Percentiles rank a stretch among this genome's conserved stretches.
These are phyloP conservation scores for Phytomonas sp. DNA, from an alignment of 208 protist genomes.

Conservation along the genomic window DNA sequence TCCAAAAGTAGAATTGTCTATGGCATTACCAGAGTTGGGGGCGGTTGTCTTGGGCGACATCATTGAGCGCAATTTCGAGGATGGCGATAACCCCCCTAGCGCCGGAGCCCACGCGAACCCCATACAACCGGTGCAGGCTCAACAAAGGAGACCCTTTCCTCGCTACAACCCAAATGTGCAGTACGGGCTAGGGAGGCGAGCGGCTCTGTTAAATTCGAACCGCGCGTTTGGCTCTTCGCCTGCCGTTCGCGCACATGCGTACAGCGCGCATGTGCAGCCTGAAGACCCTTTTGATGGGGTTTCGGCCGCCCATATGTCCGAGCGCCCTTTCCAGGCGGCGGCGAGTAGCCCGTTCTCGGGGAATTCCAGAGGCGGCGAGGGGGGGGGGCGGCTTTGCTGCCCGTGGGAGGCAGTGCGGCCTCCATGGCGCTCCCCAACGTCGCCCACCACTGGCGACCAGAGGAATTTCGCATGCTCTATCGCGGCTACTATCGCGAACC, in stretches of 20 bases:
- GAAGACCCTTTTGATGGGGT: too few relatives aligned
- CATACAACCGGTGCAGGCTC: background rate
- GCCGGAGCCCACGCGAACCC: background rate
- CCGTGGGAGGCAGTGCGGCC: too few relatives aligned
- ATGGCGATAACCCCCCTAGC: background rate
- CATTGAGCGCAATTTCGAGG: background rate
- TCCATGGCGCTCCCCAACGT: background rate
- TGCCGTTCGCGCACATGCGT: background rate
- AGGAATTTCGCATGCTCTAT: background rate
- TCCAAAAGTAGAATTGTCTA: background rate
- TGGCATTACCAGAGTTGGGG: background rate
- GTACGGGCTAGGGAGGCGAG: background rate
- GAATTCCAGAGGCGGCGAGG: too few relatives aligned
- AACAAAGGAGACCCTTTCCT: background rate
- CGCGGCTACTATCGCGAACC: background rate
- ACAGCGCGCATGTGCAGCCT: background rate
- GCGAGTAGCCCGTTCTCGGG: too few relatives aligned
- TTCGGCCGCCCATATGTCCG: too few relatives aligned
- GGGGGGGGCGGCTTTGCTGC: too few relatives aligned
- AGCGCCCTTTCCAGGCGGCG: background rate
- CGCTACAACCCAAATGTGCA: background rate
- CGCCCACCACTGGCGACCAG: too few relatives aligned
- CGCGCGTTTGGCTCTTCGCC: background rate
- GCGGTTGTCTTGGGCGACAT: background rate
- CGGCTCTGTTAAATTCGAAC: background rate